Evolutionary conservation across 768 basidiomycete species (phyloP).

Genomic region (Mycena albidolilacea): DNA sequence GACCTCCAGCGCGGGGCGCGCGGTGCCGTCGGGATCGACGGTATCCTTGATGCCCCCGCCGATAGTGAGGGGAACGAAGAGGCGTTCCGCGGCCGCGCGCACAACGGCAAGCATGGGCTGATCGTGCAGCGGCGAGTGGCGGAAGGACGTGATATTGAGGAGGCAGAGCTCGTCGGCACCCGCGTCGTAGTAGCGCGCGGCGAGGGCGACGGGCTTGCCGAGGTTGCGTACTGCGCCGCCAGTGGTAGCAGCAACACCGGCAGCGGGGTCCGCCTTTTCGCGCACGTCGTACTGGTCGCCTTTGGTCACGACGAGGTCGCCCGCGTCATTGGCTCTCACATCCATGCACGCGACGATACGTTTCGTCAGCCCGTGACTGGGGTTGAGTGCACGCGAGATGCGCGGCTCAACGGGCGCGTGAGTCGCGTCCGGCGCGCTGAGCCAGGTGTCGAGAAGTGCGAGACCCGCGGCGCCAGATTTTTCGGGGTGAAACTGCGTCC

Average conservation of each 20-base stretch:
- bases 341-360: constrained; percentile 98
- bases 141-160: constrained; percentile 99
- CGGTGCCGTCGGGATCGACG: constrained; percentile 94
- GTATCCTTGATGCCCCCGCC: constrained; percentile 98
- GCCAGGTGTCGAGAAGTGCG: constrained; percentile 84
- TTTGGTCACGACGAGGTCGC: constrained; percentile 98
- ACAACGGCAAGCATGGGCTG: constrained; percentile 99
- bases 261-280: constrained; percentile 66
- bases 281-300: constrained; percentile 99
- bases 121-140: constrained; percentile 93
- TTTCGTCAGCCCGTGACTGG: constrained; percentile 84
- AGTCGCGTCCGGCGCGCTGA: constrained; percentile 66
- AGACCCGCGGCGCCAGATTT: constrained; percentile 95
- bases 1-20: constrained; percentile 90
- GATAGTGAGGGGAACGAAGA: constrained; percentile 98
- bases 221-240: constrained; percentile 94
- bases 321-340: constrained; percentile 94
- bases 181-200: constrained; percentile 85
- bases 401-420: constrained; percentile 53
- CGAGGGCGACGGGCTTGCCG: constrained; percentile 95
- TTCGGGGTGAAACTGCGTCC: constrained; percentile 97
- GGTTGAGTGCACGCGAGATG: constrained; percentile 56
- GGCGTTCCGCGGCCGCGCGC: constrained; percentile 86
- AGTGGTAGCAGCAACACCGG: constrained; percentile 53
- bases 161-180: constrained; percentile 98